A percentile compares a stretch with the other conserved stretches of the same genome.
phyloP scores from a whole-genome alignment of 768 basidiomycete species.

The Cystofilobasidium macerans region DNA sequence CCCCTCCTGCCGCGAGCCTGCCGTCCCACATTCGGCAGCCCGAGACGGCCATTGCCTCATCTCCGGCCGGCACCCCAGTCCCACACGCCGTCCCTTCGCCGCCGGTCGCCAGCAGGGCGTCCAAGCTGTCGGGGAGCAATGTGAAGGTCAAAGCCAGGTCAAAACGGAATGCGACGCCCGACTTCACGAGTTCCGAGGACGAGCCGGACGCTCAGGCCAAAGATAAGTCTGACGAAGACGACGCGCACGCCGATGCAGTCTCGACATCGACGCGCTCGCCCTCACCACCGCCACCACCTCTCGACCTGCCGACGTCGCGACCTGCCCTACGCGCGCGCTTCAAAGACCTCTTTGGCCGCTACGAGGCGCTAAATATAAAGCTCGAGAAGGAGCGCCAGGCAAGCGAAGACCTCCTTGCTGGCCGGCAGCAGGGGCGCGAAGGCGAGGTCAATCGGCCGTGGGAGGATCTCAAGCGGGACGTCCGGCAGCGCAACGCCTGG shows the following conservation, averaged over 20 bases:
- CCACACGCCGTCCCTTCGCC: background rate
- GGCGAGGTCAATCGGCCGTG: background rate
- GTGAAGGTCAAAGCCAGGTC: background rate
- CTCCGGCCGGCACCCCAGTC: background rate
- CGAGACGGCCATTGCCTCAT: background rate
- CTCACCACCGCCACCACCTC: background rate
- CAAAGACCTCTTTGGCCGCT: slow-evolving; percentile 18
- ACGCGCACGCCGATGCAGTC: background rate
- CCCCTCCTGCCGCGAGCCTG: background rate
- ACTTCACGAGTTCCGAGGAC: background rate
- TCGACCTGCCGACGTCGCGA: background rate
- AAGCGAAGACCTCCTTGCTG: background rate
- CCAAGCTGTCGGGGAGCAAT: too few species aligned
- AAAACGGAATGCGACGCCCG: background rate
- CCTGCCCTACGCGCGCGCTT: background rate
- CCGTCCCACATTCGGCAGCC: background rate
- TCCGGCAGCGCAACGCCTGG: background rate
- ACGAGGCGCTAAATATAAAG: background rate
- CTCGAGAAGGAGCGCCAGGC: slow-evolving; percentile 10
- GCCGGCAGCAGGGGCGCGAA: background rate
- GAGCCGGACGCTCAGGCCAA: background rate
- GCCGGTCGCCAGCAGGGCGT: background rate
- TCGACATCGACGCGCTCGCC: background rate
- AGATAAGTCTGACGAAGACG: background rate
- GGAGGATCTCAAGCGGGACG: slow-evolving; percentile 12